Evolutionary conservation across 768 basidiomycete genomes (phyloP), one percentile per base, ranked within the genome.

Genomic region (Tricholoma hemisulphureum): DNA sequence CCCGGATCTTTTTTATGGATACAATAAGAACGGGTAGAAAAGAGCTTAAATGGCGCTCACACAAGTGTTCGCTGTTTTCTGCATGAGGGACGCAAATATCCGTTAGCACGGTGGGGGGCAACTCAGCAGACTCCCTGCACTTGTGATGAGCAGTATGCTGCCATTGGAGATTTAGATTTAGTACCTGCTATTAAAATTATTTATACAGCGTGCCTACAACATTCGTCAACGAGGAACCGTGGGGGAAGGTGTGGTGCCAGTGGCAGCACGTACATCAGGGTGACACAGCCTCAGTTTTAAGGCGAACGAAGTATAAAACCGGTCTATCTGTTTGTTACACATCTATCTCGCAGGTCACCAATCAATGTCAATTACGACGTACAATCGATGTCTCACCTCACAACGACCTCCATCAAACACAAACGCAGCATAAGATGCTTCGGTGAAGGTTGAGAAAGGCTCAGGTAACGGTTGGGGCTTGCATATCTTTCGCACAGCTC

Each of bases 401-500:
- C 89, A 91, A 2, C 58, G 16, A 0, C 86, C 86, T 0, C 68
- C 68, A 61, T 83, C 82, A 57, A 87, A 90, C 21, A 89, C 58
- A 55, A 88, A 81, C 0, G 86, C 81, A n/a, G 84, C 85, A 66
- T 84, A 88, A 0, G 80, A 73, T 0, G 82, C 64, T 63, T 91
- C 89, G 4, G 75, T 80, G 65, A 81, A 82, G 0, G 63, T 64
- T 4, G 61, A 55, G 52, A 72, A 58, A 0, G 70, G 13, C 63
- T 72, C 16, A 56, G 71, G 70, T 45, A 67, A 61, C 10, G 65
- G 63, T 9, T 48, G 51, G 20, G 69, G 58, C 10, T 51, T 20
- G 54, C 53, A 68, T 21, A 51, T 43, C 24, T 73, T 60, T 21
- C 89, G 77, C 29, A 79, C 79, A 7, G 70, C 67, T 20, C 79